These are phyloP conservation scores for Priceomyces fermenticarens DNA, from an alignment of 805 yeast species.

Conservation along the genomic window DNA sequence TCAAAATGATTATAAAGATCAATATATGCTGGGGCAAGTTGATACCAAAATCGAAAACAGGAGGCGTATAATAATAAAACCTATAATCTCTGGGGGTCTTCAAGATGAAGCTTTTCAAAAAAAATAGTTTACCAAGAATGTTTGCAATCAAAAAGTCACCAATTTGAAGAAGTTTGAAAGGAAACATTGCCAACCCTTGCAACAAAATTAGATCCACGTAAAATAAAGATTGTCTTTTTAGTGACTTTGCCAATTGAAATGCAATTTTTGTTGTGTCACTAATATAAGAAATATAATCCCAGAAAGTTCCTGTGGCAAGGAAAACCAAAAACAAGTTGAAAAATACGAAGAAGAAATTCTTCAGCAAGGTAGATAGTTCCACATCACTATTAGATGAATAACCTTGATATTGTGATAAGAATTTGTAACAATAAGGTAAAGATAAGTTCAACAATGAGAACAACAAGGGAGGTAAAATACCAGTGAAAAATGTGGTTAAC, in stretches of 20 bases:
- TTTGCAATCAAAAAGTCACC: slow-evolving; percentile 51
- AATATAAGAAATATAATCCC: slow-evolving; percentile 56
- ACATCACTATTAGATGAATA: slow-evolving; percentile 55
- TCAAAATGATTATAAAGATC: slow-evolving; percentile 55
- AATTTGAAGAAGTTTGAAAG: slow-evolving; percentile 52
- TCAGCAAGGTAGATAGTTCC: slow-evolving; percentile 53
- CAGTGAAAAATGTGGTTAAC: slow-evolving; percentile 55
- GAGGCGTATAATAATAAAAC: slow-evolving; percentile 52
- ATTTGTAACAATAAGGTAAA: slow-evolving; percentile 55
- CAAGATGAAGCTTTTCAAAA: slow-evolving; percentile 36
- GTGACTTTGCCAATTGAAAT: slow-evolving; percentile 50
- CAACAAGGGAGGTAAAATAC: slow-evolving; percentile 59
- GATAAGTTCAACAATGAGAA: slow-evolving; percentile 52
- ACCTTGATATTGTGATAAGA: slow-evolving; percentile 50
- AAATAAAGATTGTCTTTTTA: slow-evolving; percentile 50
- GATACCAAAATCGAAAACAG: slow-evolving; percentile 58
- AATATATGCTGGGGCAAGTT: slow-evolving; percentile 60
- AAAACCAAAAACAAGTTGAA: slow-evolving; percentile 61
- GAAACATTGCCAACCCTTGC: slow-evolving; percentile 69
- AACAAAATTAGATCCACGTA: slow-evolving; percentile 61
- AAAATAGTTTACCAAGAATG: slow-evolving; percentile 33
- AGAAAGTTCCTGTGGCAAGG: slow-evolving; percentile 58
- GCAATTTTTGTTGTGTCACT: slow-evolving; percentile 61
- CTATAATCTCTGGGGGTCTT: slow-evolving; percentile 53
- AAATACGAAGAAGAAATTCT: slow-evolving; percentile 59